Base-by-base conservation (phyloP, 2,329 filamentous ascomycete species). In the Pestalotiopsis sp. region DNA sequence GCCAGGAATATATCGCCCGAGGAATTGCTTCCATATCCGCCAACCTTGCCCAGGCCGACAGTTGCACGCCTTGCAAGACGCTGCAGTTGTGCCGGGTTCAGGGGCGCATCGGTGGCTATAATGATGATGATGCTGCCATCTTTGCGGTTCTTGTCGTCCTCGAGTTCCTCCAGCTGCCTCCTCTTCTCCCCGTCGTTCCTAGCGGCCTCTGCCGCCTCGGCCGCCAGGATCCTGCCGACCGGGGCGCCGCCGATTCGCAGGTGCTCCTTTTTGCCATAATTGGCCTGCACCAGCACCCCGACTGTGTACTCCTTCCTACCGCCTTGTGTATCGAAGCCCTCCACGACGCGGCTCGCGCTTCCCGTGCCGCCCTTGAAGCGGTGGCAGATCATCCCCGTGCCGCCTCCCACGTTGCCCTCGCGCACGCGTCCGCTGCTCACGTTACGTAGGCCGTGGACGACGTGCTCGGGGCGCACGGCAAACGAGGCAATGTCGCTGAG, bases 1-100 rank as follows among this genome's bases (percentile, higher is more conserved):
- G 90, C 90, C 2, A 92, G 80, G 75, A 92, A 91, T 69, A 92
- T 87, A 70, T 92, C 90, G 0, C 90, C 90, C 0, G 88, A 91
- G 12, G 83, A 83, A 71, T 91, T 91, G 58, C 84, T 82, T 0
- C 88, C 90, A 69, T 87, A 87, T 2, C 89, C 88, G 2, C 90
- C 90, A 0, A 90, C 88, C 68, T 86, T 83, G 4, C 86, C 81
- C 0, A 92, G 76, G 0, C 91, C 90, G 1, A 91, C 85, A 0
- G 88, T 89, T 0, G 89, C 89, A 45, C 89, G 85, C 69, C 87
- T 86, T 1, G 89, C 88, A 1, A 91, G 78, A 1, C 89, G 82
- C 68, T 86, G 83, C 2, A 90, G 84, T 73, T 90, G 87, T 1
- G 80, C 78, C 0, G 88, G 86, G 12, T 87, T 82, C n/a, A 90